phyloP scores from a whole-genome alignment of 495 filamentous ascomycete genomes.

The Penicillium flavigenum region DNA sequence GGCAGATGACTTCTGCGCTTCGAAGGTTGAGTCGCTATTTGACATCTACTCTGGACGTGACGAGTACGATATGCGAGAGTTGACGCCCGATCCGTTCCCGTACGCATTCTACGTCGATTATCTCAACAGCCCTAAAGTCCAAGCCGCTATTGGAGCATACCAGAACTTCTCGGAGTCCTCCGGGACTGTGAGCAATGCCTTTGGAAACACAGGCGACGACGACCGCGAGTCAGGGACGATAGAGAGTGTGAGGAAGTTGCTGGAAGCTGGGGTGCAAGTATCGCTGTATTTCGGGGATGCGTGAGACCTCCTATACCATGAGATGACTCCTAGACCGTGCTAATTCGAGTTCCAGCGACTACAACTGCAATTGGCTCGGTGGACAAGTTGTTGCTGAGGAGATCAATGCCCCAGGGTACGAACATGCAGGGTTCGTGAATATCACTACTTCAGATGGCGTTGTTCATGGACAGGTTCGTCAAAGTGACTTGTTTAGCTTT shows the following conservation, averaged over 20 bases:
- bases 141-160: constrained; percentile 58
- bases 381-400: constrained; percentile 50
- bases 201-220: constrained; percentile 58
- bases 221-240: constrained; percentile 51
- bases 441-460: constrained; percentile 55
- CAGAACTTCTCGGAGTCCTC: constrained; percentile 55
- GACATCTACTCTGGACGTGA: constrained; percentile 53
- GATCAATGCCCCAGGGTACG: constrained; percentile 48
- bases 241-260: constrained; percentile 47
- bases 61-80: constrained; percentile 62
- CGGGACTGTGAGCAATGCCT: constrained; percentile 48
- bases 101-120: constrained; percentile 58
- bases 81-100: constrained; percentile 60
- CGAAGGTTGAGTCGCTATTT: constrained; percentile 53
- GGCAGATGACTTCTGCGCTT: constrained; percentile 55
- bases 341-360: constrained; percentile 40
- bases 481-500: constrained; percentile 69
- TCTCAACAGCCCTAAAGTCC: constrained; percentile 55
- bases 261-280: constrained; percentile 54
- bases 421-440: constrained; percentile 53
- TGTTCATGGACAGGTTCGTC: constrained; percentile 63
- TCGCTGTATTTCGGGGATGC: constrained; percentile 61
- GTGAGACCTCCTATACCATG: constrained; percentile 10
- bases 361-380: constrained; percentile 63
- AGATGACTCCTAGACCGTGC: neutral